Conservation (phyloP, 257 asterid species). For the Capsicum chinense region DNA sequence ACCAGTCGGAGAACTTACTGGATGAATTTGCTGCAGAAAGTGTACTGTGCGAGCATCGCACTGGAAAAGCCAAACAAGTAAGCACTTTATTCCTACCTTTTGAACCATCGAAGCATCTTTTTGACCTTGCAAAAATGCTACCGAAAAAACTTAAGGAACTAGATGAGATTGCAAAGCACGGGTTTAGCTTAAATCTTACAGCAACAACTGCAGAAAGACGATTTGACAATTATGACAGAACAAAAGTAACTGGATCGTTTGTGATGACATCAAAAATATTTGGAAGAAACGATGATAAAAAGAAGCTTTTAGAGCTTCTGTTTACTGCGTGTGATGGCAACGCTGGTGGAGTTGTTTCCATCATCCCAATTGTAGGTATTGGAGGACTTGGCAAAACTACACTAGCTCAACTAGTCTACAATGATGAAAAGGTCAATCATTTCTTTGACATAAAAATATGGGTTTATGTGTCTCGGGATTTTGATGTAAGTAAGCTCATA, state of each 20-base stretch:
- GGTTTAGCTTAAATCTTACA: constrained; percentile 3
- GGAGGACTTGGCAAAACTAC: constrained; percentile 44
- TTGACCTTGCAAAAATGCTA: constrained; percentile 14
- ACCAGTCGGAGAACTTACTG: neutral
- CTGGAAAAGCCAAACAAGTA: neutral
- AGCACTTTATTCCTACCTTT: neutral
- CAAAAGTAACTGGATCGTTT: neutral
- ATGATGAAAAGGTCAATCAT: constrained; percentile 32
- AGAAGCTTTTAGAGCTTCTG: constrained; percentile 7
- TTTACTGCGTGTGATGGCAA: constrained; percentile 10
- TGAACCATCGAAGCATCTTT: neutral
- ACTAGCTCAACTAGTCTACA: constrained; percentile 36
- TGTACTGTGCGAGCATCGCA: neutral
- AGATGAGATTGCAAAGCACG: constrained; percentile 7
- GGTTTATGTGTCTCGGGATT: constrained; percentile 31
- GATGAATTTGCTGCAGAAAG: constrained; percentile 19
- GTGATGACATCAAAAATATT: neutral
- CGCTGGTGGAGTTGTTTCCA: neutral
- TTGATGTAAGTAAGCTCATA: constrained; percentile 33
- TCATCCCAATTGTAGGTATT: constrained; percentile 37
- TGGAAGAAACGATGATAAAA: neutral
- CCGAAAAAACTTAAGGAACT: neutral
- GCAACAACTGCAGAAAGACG: constrained; percentile 13
- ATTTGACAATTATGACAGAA: neutral
- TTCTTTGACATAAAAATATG: constrained; percentile 27